phyloP scores from a whole-genome alignment of 331 rosid genomes.

The Malus hybrid region DNA sequence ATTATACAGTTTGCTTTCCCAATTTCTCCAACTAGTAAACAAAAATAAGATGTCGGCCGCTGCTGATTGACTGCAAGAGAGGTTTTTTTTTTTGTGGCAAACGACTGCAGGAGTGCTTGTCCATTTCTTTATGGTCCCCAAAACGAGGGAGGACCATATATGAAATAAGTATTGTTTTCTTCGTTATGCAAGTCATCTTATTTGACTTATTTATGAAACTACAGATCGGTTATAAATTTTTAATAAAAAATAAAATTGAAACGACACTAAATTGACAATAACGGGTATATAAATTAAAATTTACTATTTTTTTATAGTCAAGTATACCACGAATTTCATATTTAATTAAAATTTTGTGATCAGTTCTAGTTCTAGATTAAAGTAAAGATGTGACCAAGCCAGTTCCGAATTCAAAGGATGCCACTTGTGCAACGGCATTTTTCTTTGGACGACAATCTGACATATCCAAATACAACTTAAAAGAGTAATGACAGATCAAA shows the following conservation, averaged over 20 bases:
- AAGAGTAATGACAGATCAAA: fast-evolving
- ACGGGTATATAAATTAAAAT: neutral
- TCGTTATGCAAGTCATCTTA: neutral
- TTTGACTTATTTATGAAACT: neutral
- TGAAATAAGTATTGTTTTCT: neutral
- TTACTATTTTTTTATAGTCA: too few relatives aligned
- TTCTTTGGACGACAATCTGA: neutral
- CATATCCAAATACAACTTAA: neutral
- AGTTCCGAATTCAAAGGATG: too few relatives aligned
- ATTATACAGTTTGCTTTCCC: neutral
- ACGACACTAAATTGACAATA: neutral
- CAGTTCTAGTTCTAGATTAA: too few relatives aligned
- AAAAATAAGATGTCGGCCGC: too few relatives aligned
- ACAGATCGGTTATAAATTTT: too few relatives aligned
- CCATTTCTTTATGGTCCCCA: too few relatives aligned
- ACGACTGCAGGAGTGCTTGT: too few relatives aligned
- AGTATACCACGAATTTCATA: too few relatives aligned
- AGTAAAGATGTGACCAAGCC: too few relatives aligned
- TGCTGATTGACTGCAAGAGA: too few relatives aligned
- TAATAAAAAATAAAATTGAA: neutral
- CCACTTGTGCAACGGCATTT: neutral
- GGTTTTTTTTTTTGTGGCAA: too few relatives aligned
- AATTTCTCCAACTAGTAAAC: neutral
- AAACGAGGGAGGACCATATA: neutral
- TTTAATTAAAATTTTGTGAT: too few relatives aligned